Evolutionary conservation across 2,329 filamentous ascomycete species (phyloP).

Genomic region (Aulographum hederae): DNA sequence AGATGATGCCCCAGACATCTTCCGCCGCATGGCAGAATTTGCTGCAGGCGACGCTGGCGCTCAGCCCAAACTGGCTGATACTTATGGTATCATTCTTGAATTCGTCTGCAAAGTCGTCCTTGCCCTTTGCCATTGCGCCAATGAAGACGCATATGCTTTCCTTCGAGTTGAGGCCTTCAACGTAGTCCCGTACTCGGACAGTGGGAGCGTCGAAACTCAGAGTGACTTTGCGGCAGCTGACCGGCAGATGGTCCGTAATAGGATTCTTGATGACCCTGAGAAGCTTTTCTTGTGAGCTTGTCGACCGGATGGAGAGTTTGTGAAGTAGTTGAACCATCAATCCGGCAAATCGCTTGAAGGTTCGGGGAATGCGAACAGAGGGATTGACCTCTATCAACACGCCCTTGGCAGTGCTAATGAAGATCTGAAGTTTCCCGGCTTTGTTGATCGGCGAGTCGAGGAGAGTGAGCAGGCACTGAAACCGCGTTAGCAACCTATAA

Average conservation of each 20-base stretch:
- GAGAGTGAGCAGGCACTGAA: constrained; percentile 87
- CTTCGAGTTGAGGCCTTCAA: constrained; percentile 56
- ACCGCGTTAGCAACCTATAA: no score
- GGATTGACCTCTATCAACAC: constrained; percentile 96
- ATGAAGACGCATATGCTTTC: constrained; percentile 97
- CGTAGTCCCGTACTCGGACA: constrained; percentile 75
- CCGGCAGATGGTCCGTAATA: constrained; percentile 88
- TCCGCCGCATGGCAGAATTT: constrained; percentile 98
- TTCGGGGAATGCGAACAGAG: constrained; percentile 92
- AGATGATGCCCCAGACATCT: constrained; percentile 89
- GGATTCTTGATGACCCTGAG: constrained; percentile 96
- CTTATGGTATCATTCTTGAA: constrained; percentile 95
- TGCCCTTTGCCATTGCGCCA: constrained; percentile 94
- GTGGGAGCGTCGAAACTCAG: constrained; percentile 85
- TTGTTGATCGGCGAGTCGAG: constrained; percentile 98
- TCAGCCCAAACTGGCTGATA: constrained; percentile 96
- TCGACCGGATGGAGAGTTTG: constrained; percentile 86
- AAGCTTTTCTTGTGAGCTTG: constrained; percentile 93
- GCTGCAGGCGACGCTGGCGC: constrained; percentile 94
- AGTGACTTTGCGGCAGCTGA: constrained; percentile 95
- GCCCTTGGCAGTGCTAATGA: constrained; percentile 93
- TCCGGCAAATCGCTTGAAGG: constrained; percentile 96
- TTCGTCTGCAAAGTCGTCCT: constrained; percentile 84
- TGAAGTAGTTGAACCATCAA: constrained; percentile 97
- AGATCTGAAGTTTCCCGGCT: constrained; percentile 91